Evolutionary conservation across 345 rosid species (phyloP).

Genomic region (Geranium brycei): DNA sequence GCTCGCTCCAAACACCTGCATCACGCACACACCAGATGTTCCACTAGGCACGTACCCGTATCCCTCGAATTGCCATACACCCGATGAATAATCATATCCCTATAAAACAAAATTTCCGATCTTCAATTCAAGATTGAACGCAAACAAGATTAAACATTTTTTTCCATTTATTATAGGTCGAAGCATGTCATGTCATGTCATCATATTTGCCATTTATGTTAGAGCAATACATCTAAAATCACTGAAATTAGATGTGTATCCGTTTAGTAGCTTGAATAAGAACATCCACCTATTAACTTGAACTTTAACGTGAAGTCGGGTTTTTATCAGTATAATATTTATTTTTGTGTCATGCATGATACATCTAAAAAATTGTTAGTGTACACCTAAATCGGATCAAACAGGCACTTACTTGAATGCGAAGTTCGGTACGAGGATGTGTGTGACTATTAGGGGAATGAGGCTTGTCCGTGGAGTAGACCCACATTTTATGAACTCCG

Average conservation of each 20-base stretch:
- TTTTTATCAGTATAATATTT: too few relatives aligned
- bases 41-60: conserved; percentile 21
- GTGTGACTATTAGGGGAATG: background rate
- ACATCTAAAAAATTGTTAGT: too few relatives aligned
- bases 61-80: conserved; percentile 40
- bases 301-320: too few relatives aligned
- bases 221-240: too few relatives aligned
- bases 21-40: conserved; percentile 20
- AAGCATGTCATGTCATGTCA: too few relatives aligned
- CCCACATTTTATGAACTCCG: conserved; percentile 18
- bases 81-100: conserved; percentile 28
- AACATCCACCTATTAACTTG: too few relatives aligned
- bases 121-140: too few relatives aligned
- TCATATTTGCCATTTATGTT: too few relatives aligned
- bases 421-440: conserved; percentile 5
- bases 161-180: background rate
- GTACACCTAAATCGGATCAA: too few relatives aligned
- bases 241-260: too few relatives aligned
- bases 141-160: background rate
- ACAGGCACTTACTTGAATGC: background rate
- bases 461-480: background rate
- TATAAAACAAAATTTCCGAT: background rate
- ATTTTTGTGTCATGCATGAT: too few relatives aligned
- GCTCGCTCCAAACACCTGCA: conserved; percentile 26
- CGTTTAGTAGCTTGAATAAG: too few relatives aligned